Conservation (phyloP, 208 protist genomes). For the Leishmania braziliensis region DNA sequence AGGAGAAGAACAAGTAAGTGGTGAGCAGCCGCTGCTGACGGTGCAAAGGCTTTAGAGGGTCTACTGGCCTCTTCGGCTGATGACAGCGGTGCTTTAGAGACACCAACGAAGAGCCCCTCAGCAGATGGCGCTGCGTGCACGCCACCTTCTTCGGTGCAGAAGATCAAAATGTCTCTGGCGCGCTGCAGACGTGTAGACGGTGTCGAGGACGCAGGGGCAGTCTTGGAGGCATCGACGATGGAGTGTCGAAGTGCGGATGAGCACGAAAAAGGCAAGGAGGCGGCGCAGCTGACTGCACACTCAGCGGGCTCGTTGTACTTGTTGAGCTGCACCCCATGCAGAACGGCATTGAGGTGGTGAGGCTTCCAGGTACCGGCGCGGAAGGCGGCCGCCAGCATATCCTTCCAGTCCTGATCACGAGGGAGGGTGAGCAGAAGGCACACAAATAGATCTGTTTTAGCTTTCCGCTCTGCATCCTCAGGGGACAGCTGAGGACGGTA, state of each 20-base stretch:
- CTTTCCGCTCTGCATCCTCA: slow-evolving; percentile 16
- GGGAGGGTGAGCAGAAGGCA: slow-evolving; percentile 46
- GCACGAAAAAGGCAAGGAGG: not conserved
- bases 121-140: not conserved
- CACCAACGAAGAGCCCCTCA: too few relatives aligned
- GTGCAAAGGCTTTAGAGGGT: not conserved
- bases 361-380: slow-evolving; percentile 46
- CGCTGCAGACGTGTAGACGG: slow-evolving; percentile 27
- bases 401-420: slow-evolving; percentile 57
- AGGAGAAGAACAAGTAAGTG: slow-evolving; percentile 22
- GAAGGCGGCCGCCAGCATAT: slow-evolving; percentile 65
- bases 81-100: not conserved
- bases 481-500: slow-evolving; percentile 17
- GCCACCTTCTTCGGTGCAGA: slow-evolving; percentile 29
- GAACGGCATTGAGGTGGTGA: slow-evolving; percentile 53
- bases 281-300: not conserved
- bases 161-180: slow-evolving; percentile 21
- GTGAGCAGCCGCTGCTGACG: slow-evolving; percentile 17
- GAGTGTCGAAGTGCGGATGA: slow-evolving; percentile 1
- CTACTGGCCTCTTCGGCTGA: not conserved
- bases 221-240: not conserved
- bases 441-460: slow-evolving; percentile 45
- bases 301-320: slow-evolving; percentile 29
- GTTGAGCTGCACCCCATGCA: slow-evolving; percentile 43
- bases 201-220: slow-evolving; percentile 7